Evolutionary conservation across 225 moss, liverwort and hornwort species (phyloP), one percentile per base, ranked within the genome.

Genomic region (Takakia lepidozioides): DNA sequence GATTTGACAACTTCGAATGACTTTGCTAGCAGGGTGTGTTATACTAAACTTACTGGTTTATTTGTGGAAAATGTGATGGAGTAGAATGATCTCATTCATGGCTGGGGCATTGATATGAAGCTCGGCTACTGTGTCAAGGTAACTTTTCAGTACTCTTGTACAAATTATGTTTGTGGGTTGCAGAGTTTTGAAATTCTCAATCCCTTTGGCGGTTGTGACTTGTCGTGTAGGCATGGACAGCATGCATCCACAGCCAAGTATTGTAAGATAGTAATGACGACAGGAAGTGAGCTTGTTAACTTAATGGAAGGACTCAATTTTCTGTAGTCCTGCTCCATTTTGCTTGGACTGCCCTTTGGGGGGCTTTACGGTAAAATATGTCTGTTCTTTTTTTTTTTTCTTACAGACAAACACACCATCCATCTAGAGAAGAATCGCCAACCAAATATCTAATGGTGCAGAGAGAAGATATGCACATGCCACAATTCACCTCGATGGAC

Each of bases 91-190:
- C 71, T 91, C 21, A 61, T 98, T 55, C 80, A 90, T 63, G 95
- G 87, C 11, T 98, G 95, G 90, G 95, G 90, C 19, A 38, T 98
- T 48, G 90, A 91, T 64, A 70, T 75, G 62, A 90, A 91, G 62
- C 69, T 98, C 43, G 95, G 90, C 35, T 93, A 93, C 27, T 93
- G 93, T 61, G 78, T 83, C 16, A 82, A 88, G 85, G 92, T 92
- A 38, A 14, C 13, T 25, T n/a, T 14, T 18, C 28, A 46, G 15
- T 46, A 8, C 10, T 21, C 15, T 13, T 5, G 5, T 19, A 14
- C 46, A 46, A 19, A 25, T 1, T 46, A 5, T 25, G 8, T 11
- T 46, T 25, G 14, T 13, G 5, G 5, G 21, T 15, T 17, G 46
- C 15, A 5, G 11, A 10, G 15, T 46, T 25, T 14, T 19, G 46